phyloP scores from a whole-genome alignment of 257 asterid genomes.

The Solanum chiquidenum region DNA sequence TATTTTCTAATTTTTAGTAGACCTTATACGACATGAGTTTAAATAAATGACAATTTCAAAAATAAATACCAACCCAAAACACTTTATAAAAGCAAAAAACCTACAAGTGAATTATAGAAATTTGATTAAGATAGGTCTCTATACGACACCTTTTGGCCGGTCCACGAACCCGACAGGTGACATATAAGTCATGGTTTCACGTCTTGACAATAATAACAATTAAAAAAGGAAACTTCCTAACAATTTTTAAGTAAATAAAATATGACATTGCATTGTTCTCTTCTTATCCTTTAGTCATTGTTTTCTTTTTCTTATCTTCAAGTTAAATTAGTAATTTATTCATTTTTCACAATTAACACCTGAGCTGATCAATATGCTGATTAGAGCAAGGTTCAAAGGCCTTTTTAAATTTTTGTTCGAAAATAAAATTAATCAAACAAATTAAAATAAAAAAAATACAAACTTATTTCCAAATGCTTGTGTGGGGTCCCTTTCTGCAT shows the following conservation, averaged over 20 bases:
- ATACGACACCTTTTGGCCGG: neutral
- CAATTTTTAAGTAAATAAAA: neutral
- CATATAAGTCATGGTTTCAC: neutral
- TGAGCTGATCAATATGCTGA: neutral
- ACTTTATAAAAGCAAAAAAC: neutral
- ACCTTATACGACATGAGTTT: neutral
- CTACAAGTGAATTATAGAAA: neutral
- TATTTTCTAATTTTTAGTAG: neutral
- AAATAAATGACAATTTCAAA: neutral
- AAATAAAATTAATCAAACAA: too few species aligned
- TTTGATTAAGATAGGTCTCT: neutral
- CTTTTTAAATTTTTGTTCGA: too few species aligned
- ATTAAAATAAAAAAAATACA: too few species aligned
- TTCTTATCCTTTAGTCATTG: neutral
- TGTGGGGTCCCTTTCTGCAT: neutral
- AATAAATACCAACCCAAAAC: rapidly evolving
- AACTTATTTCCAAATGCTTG: neutral
- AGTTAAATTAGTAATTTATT: neutral
- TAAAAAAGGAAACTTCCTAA: neutral
- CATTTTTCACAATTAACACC: neutral
- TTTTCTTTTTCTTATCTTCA: neutral
- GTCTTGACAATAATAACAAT: neutral
- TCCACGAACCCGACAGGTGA: neutral
- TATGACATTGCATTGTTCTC: neutral
- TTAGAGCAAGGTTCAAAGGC: neutral